Conservation (phyloP, 2,329 filamentous ascomycete genomes). For the Cordyceps pruinosa region DNA sequence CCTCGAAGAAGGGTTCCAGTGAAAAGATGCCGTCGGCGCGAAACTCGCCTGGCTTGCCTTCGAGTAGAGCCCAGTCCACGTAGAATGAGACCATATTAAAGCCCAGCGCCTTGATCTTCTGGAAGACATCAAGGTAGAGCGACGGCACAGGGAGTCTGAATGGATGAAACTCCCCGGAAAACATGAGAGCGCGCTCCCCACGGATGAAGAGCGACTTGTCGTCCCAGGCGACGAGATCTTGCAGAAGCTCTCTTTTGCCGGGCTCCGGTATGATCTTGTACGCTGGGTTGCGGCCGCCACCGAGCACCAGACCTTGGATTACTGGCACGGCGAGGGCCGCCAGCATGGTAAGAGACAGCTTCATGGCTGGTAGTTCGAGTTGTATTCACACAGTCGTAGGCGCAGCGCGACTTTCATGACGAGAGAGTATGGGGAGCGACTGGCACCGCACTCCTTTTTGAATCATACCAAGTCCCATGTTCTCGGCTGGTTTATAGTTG, state of each 20-base stretch:
- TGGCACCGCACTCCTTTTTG: not conserved
- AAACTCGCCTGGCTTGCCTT: slow-evolving; percentile 66
- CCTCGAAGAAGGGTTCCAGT: slow-evolving; percentile 68
- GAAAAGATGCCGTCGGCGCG: slow-evolving; percentile 65
- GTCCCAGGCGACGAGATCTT: slow-evolving; percentile 58
- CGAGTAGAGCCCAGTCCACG: slow-evolving; percentile 68
- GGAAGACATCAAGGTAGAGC: slow-evolving; percentile 63
- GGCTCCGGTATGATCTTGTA: slow-evolving; percentile 19
- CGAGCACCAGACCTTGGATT: slow-evolving; percentile 14
- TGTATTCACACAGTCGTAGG: not conserved
- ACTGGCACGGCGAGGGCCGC: slow-evolving; percentile 13
- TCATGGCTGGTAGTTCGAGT: slow-evolving; percentile 18
- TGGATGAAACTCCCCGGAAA: slow-evolving; percentile 68
- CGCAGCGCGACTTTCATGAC: not conserved
- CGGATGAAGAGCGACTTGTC: slow-evolving; percentile 62
- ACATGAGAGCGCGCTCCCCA: slow-evolving; percentile 64
- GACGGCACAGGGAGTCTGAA: slow-evolving; percentile 44
- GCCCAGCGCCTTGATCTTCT: slow-evolving; percentile 75
- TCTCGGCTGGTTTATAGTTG: not conserved
- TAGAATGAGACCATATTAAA: slow-evolving; percentile 79
- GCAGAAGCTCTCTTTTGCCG: slow-evolving; percentile 22
- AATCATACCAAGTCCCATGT: not conserved
- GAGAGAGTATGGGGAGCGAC: not conserved
- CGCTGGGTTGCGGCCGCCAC: slow-evolving; percentile 17
- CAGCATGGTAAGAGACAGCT: slow-evolving; percentile 14